Evolutionary conservation across 2,329 filamentous ascomycete species (phyloP), one percentile per base, ranked within the genome.

Genomic region (Lachnellula arida): DNA sequence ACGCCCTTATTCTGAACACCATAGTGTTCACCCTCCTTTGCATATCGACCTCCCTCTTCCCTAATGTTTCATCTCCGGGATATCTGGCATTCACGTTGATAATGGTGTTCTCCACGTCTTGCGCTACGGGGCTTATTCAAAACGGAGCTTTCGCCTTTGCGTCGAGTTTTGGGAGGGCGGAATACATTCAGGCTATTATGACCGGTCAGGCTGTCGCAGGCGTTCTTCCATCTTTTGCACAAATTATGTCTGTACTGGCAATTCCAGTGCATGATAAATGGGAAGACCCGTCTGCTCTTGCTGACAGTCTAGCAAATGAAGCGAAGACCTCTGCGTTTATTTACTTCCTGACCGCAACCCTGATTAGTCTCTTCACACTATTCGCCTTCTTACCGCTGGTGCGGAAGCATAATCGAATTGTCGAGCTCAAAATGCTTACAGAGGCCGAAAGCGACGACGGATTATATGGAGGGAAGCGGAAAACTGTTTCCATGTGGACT

Each of bases 141-240:
- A 97, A 97, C 71, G 94, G 94, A 17, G 84, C 94, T 11, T 96
- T 97, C 70, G 91, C 94, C 2, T 97, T 92, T 69, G 91, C 91
- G 3, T 84, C 89, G 3, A 87, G 89, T 51, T 97, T 96, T 67
- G 90, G 87, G 37, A 79, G 89, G 51, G 83, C 87, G 19, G 89
- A 94, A 72, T 99, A 97, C 72, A 96, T 91, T 54, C 93, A 97
- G 73, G 93, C 88, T 23, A 91, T 97, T 72, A 97, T 99, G 92
- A 86, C 87, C 3, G 94, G 94, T 1, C 94, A 99, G 72, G 93
- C 87, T 34, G 79, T 99, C 4, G 92, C 94, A 0, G 94, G 94
- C 32, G 92, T 99, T 9, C 76, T 97, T 3, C 94, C 94, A 0
- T 87, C 89, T 48, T 78, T 96, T 48, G 89, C 91, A 1, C 92